Base-by-base conservation (phyloP, 1,139 yeast genomes). In the Suhomyces choctaworum region DNA sequence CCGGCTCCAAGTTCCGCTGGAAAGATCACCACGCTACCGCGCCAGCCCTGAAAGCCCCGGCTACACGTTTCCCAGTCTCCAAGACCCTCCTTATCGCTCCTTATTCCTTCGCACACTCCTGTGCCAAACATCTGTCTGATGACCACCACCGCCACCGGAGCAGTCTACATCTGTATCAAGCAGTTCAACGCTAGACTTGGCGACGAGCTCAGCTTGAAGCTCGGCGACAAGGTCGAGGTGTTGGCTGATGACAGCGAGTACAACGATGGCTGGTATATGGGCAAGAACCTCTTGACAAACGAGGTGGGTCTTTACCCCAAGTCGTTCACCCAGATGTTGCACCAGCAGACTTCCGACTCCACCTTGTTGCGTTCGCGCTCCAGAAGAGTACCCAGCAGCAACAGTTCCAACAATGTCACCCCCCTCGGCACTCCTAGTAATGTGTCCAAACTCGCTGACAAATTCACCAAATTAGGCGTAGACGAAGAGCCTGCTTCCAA, bases 191-290 rank as follows among this genome's bases (percentile, higher is more conserved):
- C 95, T 33, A 73, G 97, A 35, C 70, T 90, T 42, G 96, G 88
- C 16, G 98, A 94, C 59, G 99, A 92, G 62, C 68, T 92, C 31
- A 78, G 82, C 29, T 70, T 92, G 45, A 73, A 70, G 32, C 78
- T 84, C 16, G 97, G 97, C 16, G 97, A 92, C 52, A 82, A 79
- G 46, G 74, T 94, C 37, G 94, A 89, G 57, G 89, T 92, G 11
- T 74, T 94, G 17, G 88, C 95, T 27, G 96, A 89, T 58, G 99
- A 92, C 60, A 77, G 82, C 44, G 97, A 87, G 52, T 92, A 85
- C 60, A 85, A 87, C 48, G 99, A 92, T 58, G 97, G 97, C n/a
- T 92, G 99, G 99, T 92, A 82, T 53, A 68, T 68, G 83, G 96
- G 97, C 7, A 81, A 82, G 44, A 89, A 90, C 49, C 58, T 86